These are phyloP conservation scores for Hydrangea macrophylla DNA, from an alignment of 148 eudicot species.

Conservation along the genomic window DNA sequence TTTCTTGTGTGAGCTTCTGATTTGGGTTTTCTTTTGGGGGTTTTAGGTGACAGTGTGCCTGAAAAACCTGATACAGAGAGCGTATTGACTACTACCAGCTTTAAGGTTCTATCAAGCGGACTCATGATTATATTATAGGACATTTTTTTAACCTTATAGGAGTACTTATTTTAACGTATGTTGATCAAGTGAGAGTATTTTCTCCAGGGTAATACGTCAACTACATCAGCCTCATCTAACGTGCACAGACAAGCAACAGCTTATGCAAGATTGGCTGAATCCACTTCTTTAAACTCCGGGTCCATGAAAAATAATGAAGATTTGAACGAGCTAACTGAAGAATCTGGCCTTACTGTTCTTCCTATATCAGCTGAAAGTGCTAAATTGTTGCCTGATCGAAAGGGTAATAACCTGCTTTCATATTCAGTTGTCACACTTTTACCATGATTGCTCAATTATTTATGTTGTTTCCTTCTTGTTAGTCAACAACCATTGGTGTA, in stretches of 20 bases:
- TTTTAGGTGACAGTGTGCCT: constrained; percentile 16
- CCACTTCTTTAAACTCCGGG: constrained; percentile 32
- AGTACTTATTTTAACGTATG: background rate
- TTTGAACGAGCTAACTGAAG: constrained; percentile 43
- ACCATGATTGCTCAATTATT: too few species aligned
- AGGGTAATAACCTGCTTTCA: constrained; percentile 35
- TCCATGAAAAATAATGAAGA: constrained; percentile 22
- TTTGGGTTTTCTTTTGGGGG: constrained; percentile 17
- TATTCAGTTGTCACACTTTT: background rate
- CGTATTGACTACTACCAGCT: constrained; percentile 2
- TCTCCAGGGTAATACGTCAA: constrained; percentile 28
- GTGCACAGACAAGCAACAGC: constrained; percentile 71
- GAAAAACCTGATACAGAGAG: constrained; percentile 22
- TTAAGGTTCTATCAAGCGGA: constrained; percentile 10
- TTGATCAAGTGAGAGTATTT: background rate
- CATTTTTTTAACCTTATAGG: background rate
- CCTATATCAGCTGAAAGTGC: constrained; percentile 94
- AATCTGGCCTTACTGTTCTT: constrained; percentile 73
- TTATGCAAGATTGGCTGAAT: constrained; percentile 67
- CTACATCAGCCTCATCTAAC: constrained; percentile 37
- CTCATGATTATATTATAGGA: background rate
- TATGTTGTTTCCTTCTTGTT: too few species aligned
- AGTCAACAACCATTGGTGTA: too few species aligned
- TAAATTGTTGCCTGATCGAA: constrained; percentile 62
- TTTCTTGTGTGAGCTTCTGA: background rate